Evolutionary conservation across 768 basidiomycete genomes (phyloP).

Genomic region (Daedaleopsis nitida): DNA sequence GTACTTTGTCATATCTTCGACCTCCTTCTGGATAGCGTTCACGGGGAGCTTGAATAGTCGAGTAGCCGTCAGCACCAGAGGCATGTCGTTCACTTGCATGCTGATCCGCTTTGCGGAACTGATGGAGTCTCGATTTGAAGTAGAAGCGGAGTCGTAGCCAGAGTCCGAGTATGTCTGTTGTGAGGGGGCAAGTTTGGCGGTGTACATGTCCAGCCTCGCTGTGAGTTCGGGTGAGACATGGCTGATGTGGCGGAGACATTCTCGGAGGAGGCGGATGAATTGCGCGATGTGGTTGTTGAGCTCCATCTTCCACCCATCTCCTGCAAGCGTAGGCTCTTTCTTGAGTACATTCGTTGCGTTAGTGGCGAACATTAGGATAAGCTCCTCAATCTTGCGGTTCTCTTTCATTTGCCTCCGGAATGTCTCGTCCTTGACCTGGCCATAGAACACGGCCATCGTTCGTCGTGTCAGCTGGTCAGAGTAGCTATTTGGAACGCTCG

Average conservation of each 20-base stretch:
- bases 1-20: constrained; percentile 60
- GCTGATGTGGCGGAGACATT: constrained; percentile 70
- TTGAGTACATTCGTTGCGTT: constrained; percentile 84
- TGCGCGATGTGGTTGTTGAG: constrained; percentile 89
- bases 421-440: constrained; percentile 80
- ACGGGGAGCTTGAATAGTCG: constrained; percentile 75
- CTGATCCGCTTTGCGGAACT: constrained; percentile 38
- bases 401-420: constrained; percentile 94
- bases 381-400: constrained; percentile 95
- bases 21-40: constrained; percentile 67
- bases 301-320: constrained; percentile 91
- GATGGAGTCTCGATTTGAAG: constrained; percentile 57
- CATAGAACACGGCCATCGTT: constrained; percentile 92
- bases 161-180: constrained; percentile 57
- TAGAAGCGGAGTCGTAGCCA: constrained; percentile 65
- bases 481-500: constrained; percentile 51
- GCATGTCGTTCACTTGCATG: constrained; percentile 71
- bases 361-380: constrained; percentile 94
- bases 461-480: constrained; percentile 88
- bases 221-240: constrained; percentile 85
- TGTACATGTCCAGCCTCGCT: constrained; percentile 81
- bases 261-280: constrained; percentile 85
- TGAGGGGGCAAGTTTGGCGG: constrained; percentile 73
- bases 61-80: constrained; percentile 68
- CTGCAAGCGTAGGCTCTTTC: constrained; percentile 83